A percentile compares a stretch with the other conserved stretches of the same genome.
Evolutionary conservation across 2,329 filamentous ascomycete species (phyloP).

Genomic region (Cercospora nicotianae): DNA sequence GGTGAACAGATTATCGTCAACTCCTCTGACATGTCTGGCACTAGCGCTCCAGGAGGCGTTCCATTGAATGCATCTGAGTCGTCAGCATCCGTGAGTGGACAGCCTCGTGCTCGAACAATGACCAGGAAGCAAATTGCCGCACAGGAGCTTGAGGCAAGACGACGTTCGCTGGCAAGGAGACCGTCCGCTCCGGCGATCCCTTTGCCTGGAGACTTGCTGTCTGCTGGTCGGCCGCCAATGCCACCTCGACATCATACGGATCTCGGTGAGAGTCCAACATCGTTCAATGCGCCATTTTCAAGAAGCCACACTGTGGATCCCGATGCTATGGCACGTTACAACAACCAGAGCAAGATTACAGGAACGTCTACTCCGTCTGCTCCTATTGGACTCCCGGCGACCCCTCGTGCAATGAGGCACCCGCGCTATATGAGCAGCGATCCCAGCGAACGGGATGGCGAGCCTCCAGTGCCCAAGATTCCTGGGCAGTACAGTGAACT

Average conservation of each 20-base stretch:
- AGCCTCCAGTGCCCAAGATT: slow-evolving; percentile 57
- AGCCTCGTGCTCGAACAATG: slow-evolving; percentile 27
- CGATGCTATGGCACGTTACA: slow-evolving; percentile 45
- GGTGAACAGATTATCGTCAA: slow-evolving; percentile 11
- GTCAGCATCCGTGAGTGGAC: slow-evolving; percentile 12
- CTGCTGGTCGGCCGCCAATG: slow-evolving; percentile 41
- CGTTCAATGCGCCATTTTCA: slow-evolving; percentile 42
- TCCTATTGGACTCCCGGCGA: slow-evolving; percentile 79
- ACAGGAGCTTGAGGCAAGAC: slow-evolving; percentile 82
- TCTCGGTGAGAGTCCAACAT: slow-evolving; percentile 48
- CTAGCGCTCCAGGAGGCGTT: slow-evolving; percentile 7
- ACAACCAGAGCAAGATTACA: slow-evolving; percentile 30
- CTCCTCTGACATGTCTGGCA: slow-evolving; percentile 6
- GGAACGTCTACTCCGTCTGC: slow-evolving; percentile 53
- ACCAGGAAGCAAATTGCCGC: slow-evolving; percentile 55
- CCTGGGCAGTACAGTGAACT: slow-evolving; percentile 50
- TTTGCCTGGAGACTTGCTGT: slow-evolving; percentile 62
- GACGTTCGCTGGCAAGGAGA: slow-evolving; percentile 77
- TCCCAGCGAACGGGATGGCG: slow-evolving; percentile 49
- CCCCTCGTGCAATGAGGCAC: slow-evolving; percentile 86
- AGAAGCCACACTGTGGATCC: slow-evolving; percentile 68
- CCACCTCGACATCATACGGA: slow-evolving; percentile 41
- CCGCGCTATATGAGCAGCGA: slow-evolving; percentile 66
- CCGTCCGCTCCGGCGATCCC: slow-evolving; percentile 79
- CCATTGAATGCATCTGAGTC: slow-evolving; percentile 19